A percentile compares a stretch with the other conserved stretches of the same genome.
Conservation (phyloP, 139 green algal genomes). For the Ettlia oleoabundans region DNA sequence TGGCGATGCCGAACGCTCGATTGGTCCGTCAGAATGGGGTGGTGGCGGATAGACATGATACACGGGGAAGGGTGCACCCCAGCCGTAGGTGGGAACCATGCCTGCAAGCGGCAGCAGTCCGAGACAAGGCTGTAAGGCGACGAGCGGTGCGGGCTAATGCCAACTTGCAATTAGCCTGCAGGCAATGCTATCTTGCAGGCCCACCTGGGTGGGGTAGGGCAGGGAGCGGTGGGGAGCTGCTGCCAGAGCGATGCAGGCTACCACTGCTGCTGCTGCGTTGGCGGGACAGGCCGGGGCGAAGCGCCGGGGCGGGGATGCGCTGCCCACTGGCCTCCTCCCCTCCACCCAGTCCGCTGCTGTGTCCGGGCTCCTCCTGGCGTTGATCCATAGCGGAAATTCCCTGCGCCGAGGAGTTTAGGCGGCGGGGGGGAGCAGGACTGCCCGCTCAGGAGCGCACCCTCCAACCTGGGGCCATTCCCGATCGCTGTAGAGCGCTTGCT, state of each 20-base stretch:
- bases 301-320: slow-evolving; percentile 3
- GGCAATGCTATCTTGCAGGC: neutral
- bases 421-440: too few species aligned
- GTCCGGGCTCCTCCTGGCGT: neutral
- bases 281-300: neutral
- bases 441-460: too few species aligned
- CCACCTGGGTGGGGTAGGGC: slow-evolving; percentile 15
- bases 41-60: slow-evolving; percentile 12
- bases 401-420: too few species aligned
- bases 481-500: too few species aligned
- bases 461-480: too few species aligned
- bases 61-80: neutral
- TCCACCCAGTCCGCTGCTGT: too few species aligned
- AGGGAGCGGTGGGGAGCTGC: neutral
- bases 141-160: too few species aligned
- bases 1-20: slow-evolving; percentile 24
- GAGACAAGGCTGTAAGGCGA: neutral
- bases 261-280: slow-evolving; percentile 18
- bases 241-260: slow-evolving; percentile 8
- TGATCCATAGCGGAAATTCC: neutral
- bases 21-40: neutral
- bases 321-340: neutral
- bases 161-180: too few species aligned
- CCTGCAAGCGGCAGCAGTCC: neutral
- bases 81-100: slow-evolving; percentile 25